Evolutionary conservation across 805 yeast species (phyloP).

Genomic region (Komagataella phaffii): DNA sequence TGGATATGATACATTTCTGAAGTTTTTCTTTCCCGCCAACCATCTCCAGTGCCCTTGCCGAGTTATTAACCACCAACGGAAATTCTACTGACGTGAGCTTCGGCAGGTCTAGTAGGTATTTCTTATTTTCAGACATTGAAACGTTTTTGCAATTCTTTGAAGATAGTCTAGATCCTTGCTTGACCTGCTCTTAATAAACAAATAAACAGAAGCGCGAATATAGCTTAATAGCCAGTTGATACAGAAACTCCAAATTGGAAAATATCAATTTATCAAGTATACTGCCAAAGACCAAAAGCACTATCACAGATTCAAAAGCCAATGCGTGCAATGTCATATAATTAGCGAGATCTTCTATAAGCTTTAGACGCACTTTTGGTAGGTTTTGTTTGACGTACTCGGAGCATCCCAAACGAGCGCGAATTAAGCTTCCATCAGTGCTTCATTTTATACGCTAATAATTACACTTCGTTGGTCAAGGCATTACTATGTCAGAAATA

Average conservation of each 20-base stretch:
- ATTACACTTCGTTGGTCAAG: not conserved
- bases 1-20: conserved; percentile 22
- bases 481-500: not conserved
- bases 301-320: too few relatives aligned
- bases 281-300: not conserved
- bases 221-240: not conserved
- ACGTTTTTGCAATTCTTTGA: not conserved
- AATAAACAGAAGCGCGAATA: not conserved
- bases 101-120: conserved; percentile 58
- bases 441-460: not conserved
- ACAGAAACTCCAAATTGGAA: not conserved
- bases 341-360: not conserved
- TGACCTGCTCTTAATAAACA: not conserved
- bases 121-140: conserved; percentile 12
- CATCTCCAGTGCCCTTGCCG: conserved; percentile 49
- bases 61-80: conserved; percentile 58
- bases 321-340: not conserved
- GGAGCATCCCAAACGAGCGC: not conserved
- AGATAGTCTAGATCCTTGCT: not conserved
- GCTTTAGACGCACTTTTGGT: not conserved
- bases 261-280: not conserved
- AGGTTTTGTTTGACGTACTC: not conserved
- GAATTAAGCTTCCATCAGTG: not conserved
- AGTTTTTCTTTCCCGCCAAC: conserved; percentile 48
- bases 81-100: conserved; percentile 64